Percentiles rank a stretch among this genome's conserved stretches.
phyloP scores from a whole-genome alignment of 2,329 filamentous ascomycete genomes.

The Ascochyta pisi region DNA sequence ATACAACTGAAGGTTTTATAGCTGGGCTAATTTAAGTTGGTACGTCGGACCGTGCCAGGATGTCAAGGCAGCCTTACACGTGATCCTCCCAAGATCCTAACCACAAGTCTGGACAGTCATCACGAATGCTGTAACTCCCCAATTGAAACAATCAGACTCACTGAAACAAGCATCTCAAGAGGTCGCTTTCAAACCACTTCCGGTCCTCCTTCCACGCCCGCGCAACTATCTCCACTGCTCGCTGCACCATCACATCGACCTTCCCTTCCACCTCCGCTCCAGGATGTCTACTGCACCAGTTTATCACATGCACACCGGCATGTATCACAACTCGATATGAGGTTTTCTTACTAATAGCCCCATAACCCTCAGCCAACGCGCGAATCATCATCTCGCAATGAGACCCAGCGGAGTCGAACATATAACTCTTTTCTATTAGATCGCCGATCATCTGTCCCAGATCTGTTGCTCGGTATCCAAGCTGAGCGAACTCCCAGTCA shows the following conservation, averaged over 20 bases:
- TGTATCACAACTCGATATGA: not conserved
- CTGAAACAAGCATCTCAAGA: not conserved
- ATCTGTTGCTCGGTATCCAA: not conserved
- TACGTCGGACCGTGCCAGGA: not conserved
- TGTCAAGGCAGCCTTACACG: not conserved
- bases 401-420: not conserved
- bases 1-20: no score
- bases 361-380: not conserved
- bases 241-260: not conserved
- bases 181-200: not conserved
- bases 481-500: conserved; percentile 4
- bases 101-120: not conserved
- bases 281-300: conserved; percentile 1
- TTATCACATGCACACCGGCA: conserved; percentile 1
- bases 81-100: not conserved
- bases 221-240: not conserved
- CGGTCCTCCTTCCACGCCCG: not conserved
- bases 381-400: not conserved
- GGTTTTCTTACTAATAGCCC: not conserved
- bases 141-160: no score
- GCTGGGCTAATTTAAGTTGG: not conserved
- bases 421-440: not conserved
- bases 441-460: conserved; percentile 6
- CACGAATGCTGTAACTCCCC: no score
- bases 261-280: not conserved